A percentile compares a stretch with the other conserved stretches of the same genome.
Evolutionary conservation across 2,329 filamentous ascomycete genomes (phyloP).

Genomic region (Cladosporium oxysporum): DNA sequence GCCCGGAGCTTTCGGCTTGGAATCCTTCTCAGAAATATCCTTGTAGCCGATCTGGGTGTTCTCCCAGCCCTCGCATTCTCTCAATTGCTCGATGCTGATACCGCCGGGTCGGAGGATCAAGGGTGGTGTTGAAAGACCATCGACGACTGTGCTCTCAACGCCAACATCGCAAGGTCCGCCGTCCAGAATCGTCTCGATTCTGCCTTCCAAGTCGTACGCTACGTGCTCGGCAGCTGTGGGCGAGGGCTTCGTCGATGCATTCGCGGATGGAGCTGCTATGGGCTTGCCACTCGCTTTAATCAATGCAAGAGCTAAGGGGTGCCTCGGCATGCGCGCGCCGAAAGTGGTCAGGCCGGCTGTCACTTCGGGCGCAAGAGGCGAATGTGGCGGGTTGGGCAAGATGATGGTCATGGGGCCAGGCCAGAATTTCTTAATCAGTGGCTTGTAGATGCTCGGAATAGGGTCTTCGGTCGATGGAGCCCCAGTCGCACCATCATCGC

Average conservation of each 20-base stretch:
- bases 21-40: slow-evolving; percentile 68
- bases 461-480: slow-evolving; percentile 37
- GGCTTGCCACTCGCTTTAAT: slow-evolving; percentile 77
- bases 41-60: slow-evolving; percentile 74
- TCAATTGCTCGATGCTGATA: slow-evolving; percentile 77
- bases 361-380: slow-evolving; percentile 81
- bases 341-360: slow-evolving; percentile 84
- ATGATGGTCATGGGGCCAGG: slow-evolving; percentile 92
- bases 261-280: slow-evolving; percentile 88
- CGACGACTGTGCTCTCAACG: slow-evolving; percentile 95
- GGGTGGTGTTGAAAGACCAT: slow-evolving; percentile 80
- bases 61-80: slow-evolving; percentile 77
- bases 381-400: slow-evolving; percentile 70
- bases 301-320: slow-evolving; percentile 81
- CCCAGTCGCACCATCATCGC: slow-evolving; percentile 25
- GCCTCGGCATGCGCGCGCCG: slow-evolving; percentile 85
- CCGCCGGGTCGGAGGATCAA: slow-evolving; percentile 84
- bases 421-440: slow-evolving; percentile 84
- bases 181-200: slow-evolving; percentile 84
- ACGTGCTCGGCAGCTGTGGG: slow-evolving; percentile 92
- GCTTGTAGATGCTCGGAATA: slow-evolving; percentile 74
- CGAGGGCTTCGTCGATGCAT: slow-evolving; percentile 89
- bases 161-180: slow-evolving; percentile 85
- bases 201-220: slow-evolving; percentile 75
- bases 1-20: slow-evolving; percentile 77